A percentile compares a stretch with the other conserved stretches of the same genome.
Conservation (phyloP, 1,139 yeast genomes). For the Yarrowia galli region DNA sequence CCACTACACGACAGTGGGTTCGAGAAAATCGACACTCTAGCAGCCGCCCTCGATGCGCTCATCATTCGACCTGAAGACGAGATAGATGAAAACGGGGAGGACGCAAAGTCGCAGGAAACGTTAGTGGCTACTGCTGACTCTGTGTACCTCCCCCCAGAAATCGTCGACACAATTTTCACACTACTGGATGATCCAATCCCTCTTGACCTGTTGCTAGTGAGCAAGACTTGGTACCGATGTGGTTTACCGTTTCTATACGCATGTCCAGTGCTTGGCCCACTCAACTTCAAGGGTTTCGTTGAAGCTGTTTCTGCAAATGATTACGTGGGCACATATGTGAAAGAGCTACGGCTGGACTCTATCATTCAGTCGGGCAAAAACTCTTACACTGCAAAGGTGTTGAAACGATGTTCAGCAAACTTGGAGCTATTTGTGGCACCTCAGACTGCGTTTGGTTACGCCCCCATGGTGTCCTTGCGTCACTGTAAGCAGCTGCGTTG, state of each 20-base stretch:
- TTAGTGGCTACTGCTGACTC: constrained; percentile 44
- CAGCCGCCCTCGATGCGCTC: constrained; percentile 47
- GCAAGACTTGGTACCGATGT: constrained; percentile 64
- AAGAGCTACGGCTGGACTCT: constrained; percentile 68
- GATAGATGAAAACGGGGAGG: constrained; percentile 42
- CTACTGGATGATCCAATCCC: constrained; percentile 54
- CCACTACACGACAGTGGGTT: constrained; percentile 40
- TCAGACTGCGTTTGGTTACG: constrained; percentile 91
- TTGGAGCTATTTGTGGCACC: constrained; percentile 83
- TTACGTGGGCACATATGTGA: constrained; percentile 49
- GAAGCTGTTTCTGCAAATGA: constrained; percentile 59
- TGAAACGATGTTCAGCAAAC: constrained; percentile 73
- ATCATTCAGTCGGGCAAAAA: constrained; percentile 94
- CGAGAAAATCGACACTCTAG: constrained; percentile 44
- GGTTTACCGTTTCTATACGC: constrained; percentile 69
- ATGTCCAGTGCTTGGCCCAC: constrained; percentile 66
- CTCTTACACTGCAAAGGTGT: constrained; percentile 81
- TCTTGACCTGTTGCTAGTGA: constrained; percentile 65
- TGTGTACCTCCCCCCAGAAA: constrained; percentile 62
- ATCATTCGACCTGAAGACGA: constrained; percentile 39
- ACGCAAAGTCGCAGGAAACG: constrained; percentile 41
- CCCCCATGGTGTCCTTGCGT: constrained; percentile 81
- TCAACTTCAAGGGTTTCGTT: constrained; percentile 76
- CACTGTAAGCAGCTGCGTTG: constrained; percentile 69
- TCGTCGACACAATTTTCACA: constrained; percentile 59